These are phyloP conservation scores for Saccharomycopsis javanensis DNA, from an alignment of 805 yeast genomes.

Conservation along the genomic window DNA sequence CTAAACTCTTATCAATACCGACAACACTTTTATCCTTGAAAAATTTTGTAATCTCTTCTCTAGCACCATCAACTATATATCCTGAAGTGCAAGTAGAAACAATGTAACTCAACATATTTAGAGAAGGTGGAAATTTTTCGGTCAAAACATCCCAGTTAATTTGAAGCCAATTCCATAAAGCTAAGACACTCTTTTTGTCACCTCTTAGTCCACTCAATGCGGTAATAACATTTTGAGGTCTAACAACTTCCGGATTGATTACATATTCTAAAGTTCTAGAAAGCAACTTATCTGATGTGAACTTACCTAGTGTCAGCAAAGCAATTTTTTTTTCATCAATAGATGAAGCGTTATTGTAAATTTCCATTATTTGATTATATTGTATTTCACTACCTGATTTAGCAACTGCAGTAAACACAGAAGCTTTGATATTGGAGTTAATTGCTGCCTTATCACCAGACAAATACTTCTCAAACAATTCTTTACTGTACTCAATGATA, in stretches of 20 bases:
- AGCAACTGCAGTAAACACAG: constrained; percentile 58
- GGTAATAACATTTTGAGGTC: constrained; percentile 61
- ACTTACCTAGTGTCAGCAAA: constrained; percentile 57
- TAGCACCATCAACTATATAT: constrained; percentile 46
- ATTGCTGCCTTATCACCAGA: constrained; percentile 60
- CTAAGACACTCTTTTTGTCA: constrained; percentile 56
- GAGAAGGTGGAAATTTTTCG: constrained; percentile 68
- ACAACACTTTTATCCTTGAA: constrained; percentile 44
- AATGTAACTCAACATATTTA: constrained; percentile 69
- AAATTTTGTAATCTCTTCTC: constrained; percentile 41
- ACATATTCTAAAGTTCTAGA: constrained; percentile 47
- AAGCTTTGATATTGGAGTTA: constrained; percentile 61
- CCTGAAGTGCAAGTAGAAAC: constrained; percentile 53
- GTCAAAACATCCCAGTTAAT: constrained; percentile 62
- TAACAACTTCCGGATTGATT: constrained; percentile 49
- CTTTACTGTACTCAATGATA: constrained; percentile 30
- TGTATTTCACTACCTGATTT: constrained; percentile 50
- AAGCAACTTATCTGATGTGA: constrained; percentile 41
- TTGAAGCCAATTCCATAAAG: constrained; percentile 66
- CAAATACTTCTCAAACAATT: constrained; percentile 43
- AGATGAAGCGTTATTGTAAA: constrained; percentile 51
- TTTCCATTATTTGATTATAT: constrained; percentile 51
- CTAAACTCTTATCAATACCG: constrained; percentile 56
- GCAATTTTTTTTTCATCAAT: constrained; percentile 65
- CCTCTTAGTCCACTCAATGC: constrained; percentile 68